Base-by-base conservation (phyloP, 768 basidiomycete species). In the Strobilomyces echinocephalus region DNA sequence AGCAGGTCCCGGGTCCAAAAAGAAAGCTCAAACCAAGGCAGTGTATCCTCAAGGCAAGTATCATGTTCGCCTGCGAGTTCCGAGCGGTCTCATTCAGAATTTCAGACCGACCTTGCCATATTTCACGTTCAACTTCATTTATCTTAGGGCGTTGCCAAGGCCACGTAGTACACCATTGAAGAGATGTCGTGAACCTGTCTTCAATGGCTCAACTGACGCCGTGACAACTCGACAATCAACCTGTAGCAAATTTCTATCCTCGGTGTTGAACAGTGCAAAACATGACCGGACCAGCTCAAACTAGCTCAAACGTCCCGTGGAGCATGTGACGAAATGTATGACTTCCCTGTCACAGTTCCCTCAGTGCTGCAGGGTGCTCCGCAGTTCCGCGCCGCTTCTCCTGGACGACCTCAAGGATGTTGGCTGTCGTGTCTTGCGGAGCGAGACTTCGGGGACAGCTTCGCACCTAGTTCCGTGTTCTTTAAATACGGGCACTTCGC, bases 401-500 rank as follows among this genome's bases (percentile, higher is more conserved):
- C 56, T 62, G 30, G 43, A 59, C 46, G 40, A 51, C 60, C 49
- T 61, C 62, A 54, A 59, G 55, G 62, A 53, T 18, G 48, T 54
- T 50, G 54, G 47, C 26, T 49, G 57, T 56, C 50, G 52, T 55
- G 57, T 57, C 40, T 54, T 66, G 59, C 46, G 62, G 57, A 54
- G 36, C 42, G 50, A 45, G 57, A 51, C 64, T 57, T 56, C 54
- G 36, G 53, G 64, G 54, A 59, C 24, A 34, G 28, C 39, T 38
- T 56, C 55, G 41, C 48, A 54, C 46, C 57, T 53, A 55, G 26
- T 20, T 53, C 65, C 65, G 55, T 40, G 56, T 57, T 55, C 58
- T 60, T 67, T 65, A 65, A 68, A 66, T 63, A 65, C 55, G 34
- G 46, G 55, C n/a, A 54, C 51, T 31, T 60, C 59, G 34, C 48